Evolutionary conservation across 1,139 yeast species (phyloP), one percentile per base, ranked within the genome.

Genomic region (Yamadazyma kanchanaburiensis): DNA sequence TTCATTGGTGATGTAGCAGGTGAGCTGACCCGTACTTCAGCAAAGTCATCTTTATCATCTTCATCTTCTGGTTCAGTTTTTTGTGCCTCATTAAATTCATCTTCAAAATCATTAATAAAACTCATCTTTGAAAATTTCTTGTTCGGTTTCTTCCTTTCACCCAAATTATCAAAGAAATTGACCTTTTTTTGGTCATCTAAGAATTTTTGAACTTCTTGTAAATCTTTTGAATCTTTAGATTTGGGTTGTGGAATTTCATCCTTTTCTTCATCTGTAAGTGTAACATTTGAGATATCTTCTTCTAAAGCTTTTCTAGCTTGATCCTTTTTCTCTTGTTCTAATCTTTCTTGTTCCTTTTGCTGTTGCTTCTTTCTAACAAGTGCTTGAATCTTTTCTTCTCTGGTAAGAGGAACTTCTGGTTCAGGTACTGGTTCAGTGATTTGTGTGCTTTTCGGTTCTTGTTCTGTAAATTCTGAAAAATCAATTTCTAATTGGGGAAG

Each of bases 241-340:
- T 43, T 39, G 6, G 26, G n/a, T 12, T 47, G 48, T 20, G 53
- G 49, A 25, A 58, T 35, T 32, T 64, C 73, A 6, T 40, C 48
- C 14, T 60, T 45, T 36, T 67, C 74, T 38, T 66, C 73, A 32
- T 67, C 74, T 2, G 70, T 61, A 13, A 66, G 44, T 1, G 72
- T 46, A 0, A 55, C 52, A 27, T 46, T 58, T 1, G 65, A 40
- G 14, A 66, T 48, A 30, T 67, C 73, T 2, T 58, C 56, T 28
- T 56, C 58, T 19, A 64, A 48, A 25, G 37, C 38, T 28, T 53
- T 46, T 32, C 46, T 39, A 15, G 46, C 42, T 20, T 39, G 36
- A n/a, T n/a, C n/a, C n/a, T n/a, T n/a, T n/a, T n/a, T n/a, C 28
- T 41, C 43, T 23, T 42, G 35, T 18, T 35, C 36, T 12, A 25